Evolutionary conservation across 2,329 filamentous ascomycete genomes (phyloP), one percentile per base, ranked within the genome.

Genomic region (Mycosphaerella arachidis): DNA sequence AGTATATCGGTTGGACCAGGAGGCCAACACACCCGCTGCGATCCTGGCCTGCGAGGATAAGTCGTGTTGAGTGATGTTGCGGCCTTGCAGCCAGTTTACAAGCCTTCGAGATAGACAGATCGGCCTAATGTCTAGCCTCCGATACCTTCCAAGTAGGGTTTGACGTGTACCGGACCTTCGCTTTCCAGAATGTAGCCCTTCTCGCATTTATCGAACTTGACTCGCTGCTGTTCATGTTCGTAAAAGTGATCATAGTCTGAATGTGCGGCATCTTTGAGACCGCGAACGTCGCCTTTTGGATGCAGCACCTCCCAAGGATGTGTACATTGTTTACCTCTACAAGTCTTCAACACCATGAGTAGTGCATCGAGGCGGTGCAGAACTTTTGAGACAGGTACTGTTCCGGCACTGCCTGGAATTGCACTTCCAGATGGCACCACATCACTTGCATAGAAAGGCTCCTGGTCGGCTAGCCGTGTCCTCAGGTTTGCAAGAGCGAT

Each of bases 151-250:
- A 59, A 48, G 50, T 60, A 66, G 16, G 59, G 54, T 37, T 33
- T 46, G 20, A 62, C 52, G 16, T 54, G 53, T 30, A 59, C n/a
- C 4, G 58, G 53, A 6, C 64, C 64, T 31, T 66, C 64, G 50
- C 63, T 65, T 20, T 59, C 64, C 3, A 62, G n/a, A 35, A 65
- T 66, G 33, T 63, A 66, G 1, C 64, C 64, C 54, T 65, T 63
- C 52, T 66, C 64, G 51, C 64, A 66, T 40, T 45, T 61, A n/a
- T 62, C 64, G 45, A 63, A 66, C 31, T 29, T 52, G 24, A 65
- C 63, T 10, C 57, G 58, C 18, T 61, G 53, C 55, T 63, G 63
- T 50, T 45, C 30, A 8, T 53, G n/a, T 27, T 55, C 53, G 40
- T 66, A 66, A 18, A 65, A 66, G 1, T 52, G 24, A 48, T 66